phyloP scores from a whole-genome alignment of 345 rosid species.

The Eucalyptus marginata region DNA sequence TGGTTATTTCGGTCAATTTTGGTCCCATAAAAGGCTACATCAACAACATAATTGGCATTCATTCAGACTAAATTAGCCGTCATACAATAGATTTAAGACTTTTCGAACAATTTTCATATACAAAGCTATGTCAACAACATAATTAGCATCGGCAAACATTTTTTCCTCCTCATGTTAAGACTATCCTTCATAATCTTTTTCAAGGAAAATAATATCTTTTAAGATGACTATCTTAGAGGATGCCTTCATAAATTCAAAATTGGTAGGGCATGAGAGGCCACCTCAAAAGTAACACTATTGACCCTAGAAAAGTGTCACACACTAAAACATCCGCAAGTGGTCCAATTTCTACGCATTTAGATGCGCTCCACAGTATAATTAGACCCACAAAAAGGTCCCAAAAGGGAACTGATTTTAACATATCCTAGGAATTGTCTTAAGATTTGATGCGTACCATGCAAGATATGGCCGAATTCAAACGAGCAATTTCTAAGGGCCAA shows the following conservation, averaged over 20 bases:
- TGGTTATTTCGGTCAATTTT: background rate
- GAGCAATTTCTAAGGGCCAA: background rate
- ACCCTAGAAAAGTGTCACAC: background rate
- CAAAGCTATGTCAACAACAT: background rate
- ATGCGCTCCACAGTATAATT: background rate
- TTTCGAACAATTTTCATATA: background rate
- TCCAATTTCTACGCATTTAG: background rate
- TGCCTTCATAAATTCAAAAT: background rate
- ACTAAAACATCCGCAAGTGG: background rate
- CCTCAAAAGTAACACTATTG: background rate
- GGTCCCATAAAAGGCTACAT: background rate
- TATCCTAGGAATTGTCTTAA: background rate
- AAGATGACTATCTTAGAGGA: background rate
- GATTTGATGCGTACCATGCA: background rate
- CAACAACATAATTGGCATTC: background rate
- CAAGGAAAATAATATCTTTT: background rate
- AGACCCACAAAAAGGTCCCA: background rate
- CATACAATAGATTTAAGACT: background rate
- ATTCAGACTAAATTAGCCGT: fast-evolving
- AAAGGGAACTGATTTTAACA: background rate
- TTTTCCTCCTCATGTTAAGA: background rate
- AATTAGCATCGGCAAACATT: background rate
- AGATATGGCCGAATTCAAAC: background rate
- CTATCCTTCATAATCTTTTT: background rate
- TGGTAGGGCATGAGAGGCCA: background rate